phyloP scores from a whole-genome alignment of 495 filamentous ascomycete genomes.

The Penicillium atrosanguineum region DNA sequence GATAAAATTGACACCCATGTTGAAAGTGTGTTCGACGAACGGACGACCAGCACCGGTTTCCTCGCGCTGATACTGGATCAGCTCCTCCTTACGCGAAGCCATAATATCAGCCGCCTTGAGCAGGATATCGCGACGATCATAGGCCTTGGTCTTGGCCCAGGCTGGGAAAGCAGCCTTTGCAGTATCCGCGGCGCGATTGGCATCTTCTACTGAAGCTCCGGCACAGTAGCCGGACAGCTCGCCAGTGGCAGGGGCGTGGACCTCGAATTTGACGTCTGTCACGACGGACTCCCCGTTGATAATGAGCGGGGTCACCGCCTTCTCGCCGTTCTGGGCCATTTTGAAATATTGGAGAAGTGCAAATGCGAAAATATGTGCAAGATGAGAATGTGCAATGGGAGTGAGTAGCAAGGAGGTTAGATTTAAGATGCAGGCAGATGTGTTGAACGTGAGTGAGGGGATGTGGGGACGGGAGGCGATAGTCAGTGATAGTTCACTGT shows the following conservation, averaged over 20 bases:
- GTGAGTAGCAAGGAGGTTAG: background rate
- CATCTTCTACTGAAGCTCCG: conserved; percentile 64
- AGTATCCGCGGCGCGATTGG: conserved; percentile 53
- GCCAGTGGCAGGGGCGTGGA: conserved; percentile 62
- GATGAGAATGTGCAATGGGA: background rate
- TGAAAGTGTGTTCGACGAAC: conserved; percentile 63
- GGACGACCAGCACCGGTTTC: conserved; percentile 62
- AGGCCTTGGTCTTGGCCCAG: conserved; percentile 65
- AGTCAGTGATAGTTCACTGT: background rate
- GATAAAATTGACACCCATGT: conserved; percentile 55
- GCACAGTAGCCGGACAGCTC: conserved; percentile 59
- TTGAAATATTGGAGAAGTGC: background rate
- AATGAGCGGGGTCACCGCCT: conserved; percentile 59
- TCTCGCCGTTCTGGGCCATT: conserved; percentile 12
- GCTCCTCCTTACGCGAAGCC: conserved; percentile 58
- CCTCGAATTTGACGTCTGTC: conserved; percentile 60
- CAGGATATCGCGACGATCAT: conserved; percentile 66
- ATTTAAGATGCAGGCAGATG: conserved; percentile 15
- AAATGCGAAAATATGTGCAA: background rate
- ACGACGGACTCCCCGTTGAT: conserved; percentile 68
- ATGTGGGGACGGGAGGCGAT: conserved; percentile 7
- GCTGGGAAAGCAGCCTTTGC: conserved; percentile 66
- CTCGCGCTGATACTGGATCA: conserved; percentile 57
- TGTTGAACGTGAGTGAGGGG: background rate
- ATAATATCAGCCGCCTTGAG: conserved; percentile 69